Conservation (phyloP, 192 early-diverging fungal genomes). For the Gorgonomyces haynaldii region DNA sequence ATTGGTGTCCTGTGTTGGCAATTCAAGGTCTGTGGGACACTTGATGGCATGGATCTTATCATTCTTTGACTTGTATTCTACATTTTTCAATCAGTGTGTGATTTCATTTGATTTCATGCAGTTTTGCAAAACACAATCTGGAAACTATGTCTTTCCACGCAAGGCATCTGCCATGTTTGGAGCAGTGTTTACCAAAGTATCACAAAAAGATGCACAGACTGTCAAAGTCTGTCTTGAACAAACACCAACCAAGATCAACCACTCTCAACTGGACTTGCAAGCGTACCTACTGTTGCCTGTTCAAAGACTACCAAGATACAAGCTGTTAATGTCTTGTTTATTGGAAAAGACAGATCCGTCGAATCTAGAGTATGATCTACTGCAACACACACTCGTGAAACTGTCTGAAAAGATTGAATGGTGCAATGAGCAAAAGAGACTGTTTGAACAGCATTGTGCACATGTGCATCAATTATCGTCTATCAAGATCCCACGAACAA, state of each 20-base stretch:
- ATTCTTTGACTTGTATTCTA: no score
- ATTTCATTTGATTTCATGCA: background rate
- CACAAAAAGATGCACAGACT: no score
- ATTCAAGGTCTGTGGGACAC: no score
- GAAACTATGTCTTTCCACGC: no score
- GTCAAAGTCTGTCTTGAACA: conserved; percentile 30
- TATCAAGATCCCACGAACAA: no score
- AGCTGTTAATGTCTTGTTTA: conserved; percentile 76
- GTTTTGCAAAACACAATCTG: conserved; percentile 6
- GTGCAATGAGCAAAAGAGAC: no score
- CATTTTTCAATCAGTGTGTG: conserved; percentile 72
- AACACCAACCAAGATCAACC: conserved; percentile 37
- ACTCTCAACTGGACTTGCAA: conserved; percentile 72
- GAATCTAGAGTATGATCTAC: conserved; percentile 70
- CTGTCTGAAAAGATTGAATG: no score
- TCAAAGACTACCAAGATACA: conserved; percentile 90
- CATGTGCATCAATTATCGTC: no score
- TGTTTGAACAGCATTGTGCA: no score
- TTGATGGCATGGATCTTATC: no score
- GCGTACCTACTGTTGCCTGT: conserved; percentile 81
- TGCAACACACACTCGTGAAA: background rate
- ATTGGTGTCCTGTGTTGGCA: background rate
- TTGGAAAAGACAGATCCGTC: conserved; percentile 58
- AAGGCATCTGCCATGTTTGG: conserved; percentile 1
- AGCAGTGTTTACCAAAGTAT: no score